A percentile compares a stretch with the other conserved stretches of the same genome.
Evolutionary conservation across 192 early-diverging fungal genomes (phyloP).

Genomic region (Gigaspora rosea): DNA sequence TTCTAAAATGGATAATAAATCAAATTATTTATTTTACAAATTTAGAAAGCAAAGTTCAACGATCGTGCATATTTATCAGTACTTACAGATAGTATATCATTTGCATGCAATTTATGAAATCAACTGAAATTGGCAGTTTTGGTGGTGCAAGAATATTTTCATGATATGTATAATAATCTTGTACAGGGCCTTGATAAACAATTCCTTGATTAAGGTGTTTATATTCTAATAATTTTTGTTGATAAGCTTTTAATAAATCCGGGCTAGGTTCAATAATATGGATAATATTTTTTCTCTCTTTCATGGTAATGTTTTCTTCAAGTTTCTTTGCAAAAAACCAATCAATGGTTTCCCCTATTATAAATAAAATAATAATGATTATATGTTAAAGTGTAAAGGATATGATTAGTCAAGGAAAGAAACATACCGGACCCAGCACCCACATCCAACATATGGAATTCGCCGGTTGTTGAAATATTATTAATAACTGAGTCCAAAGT

Average conservation of each 20-base stretch:
- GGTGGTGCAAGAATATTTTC: neutral
- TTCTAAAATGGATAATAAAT: neutral
- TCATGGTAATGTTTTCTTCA: neutral
- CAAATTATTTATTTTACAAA: neutral
- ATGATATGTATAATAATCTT: neutral
- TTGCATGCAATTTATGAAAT: constrained; percentile 12
- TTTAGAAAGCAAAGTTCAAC: neutral
- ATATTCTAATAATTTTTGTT: constrained; percentile 19
- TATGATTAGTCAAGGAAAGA: too few species aligned
- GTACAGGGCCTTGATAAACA: neutral
- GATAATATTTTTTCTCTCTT: neutral
- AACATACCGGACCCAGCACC: neutral
- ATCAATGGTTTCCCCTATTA: neutral
- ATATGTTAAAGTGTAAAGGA: too few species aligned
- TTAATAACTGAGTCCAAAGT: neutral
- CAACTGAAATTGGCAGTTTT: neutral
- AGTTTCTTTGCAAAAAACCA: constrained; percentile 12
- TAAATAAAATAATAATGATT: too few species aligned
- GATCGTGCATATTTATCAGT: neutral
- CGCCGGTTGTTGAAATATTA: neutral
- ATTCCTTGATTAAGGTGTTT: constrained; percentile 6
- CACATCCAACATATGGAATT: constrained; percentile 18
- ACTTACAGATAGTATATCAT: constrained; percentile 18
- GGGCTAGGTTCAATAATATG: constrained; percentile 3
- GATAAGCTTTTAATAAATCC: constrained; percentile 11